A percentile compares a stretch with the other conserved stretches of the same genome.
phyloP scores from a whole-genome alignment of 495 filamentous ascomycete species.

The Tetracladium marchalianum region DNA sequence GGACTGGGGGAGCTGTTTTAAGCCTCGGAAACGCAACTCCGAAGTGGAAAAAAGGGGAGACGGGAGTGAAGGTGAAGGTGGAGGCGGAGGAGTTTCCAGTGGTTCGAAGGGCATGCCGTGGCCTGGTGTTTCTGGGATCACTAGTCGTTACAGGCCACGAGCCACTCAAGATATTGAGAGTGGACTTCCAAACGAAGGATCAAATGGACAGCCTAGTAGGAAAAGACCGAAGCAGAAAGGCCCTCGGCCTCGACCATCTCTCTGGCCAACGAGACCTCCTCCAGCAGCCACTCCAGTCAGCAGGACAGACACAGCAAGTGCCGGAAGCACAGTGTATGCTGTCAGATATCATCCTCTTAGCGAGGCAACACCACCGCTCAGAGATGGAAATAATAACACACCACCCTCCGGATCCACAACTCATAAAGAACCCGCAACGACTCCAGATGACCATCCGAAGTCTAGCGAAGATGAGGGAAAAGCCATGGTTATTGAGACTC shows the following conservation, averaged over 20 bases:
- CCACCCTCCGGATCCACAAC: neutral
- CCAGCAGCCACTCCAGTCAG: conserved; percentile 19
- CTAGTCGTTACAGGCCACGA: conserved; percentile 30
- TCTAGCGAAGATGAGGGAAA: conserved; percentile 24
- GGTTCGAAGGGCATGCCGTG: conserved; percentile 29
- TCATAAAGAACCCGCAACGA: conserved; percentile 2
- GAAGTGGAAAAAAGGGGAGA: neutral
- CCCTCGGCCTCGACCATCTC: conserved; percentile 8
- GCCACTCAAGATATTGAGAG: conserved; percentile 16
- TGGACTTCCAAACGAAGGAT: conserved; percentile 7
- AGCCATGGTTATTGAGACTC: conserved; percentile 3
- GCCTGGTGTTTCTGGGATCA: conserved; percentile 35
- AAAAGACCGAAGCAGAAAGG: neutral
- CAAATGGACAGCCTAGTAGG: neutral
- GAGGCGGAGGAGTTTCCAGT: conserved; percentile 11
- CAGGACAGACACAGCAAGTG: conserved; percentile 34
- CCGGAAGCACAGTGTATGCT: conserved; percentile 75
- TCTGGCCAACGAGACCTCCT: conserved; percentile 19
- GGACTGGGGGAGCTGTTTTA: conserved; percentile 12
- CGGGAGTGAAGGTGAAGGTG: conserved; percentile 4
- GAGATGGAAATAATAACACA: neutral
- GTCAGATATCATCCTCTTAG: conserved; percentile 72
- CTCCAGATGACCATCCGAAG: neutral
- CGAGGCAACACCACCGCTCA: conserved; percentile 49
- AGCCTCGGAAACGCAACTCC: neutral